phyloP scores from a whole-genome alignment of 192 early-diverging fungal genomes.

The Coemansia aciculifera region DNA sequence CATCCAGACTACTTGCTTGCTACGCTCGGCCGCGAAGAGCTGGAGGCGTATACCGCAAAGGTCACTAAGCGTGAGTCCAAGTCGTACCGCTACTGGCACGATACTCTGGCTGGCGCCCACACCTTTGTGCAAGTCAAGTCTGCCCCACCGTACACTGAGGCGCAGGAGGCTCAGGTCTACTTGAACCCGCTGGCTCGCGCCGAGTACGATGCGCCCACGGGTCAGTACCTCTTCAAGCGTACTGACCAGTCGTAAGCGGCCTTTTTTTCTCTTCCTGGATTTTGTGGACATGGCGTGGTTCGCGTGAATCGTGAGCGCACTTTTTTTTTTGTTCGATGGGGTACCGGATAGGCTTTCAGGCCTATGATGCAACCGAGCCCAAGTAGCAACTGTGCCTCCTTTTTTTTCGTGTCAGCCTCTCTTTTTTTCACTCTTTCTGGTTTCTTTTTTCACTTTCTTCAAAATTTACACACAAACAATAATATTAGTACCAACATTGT shows the following conservation, averaged over 20 bases:
- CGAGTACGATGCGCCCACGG: conserved; percentile 58
- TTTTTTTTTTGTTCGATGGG: not conserved
- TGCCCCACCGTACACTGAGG: conserved; percentile 25
- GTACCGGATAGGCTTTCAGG: not conserved
- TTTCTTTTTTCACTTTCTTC: conserved; percentile 4
- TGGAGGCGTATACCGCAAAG: conserved; percentile 11
- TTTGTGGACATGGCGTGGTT: not conserved
- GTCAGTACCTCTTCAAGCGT: conserved; percentile 46
- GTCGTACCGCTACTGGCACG: conserved; percentile 44
- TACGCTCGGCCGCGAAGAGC: conserved; percentile 12
- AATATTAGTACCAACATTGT: not conserved
- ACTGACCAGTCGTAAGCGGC: conserved; percentile 25
- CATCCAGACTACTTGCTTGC: conserved; percentile 71
- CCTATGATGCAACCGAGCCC: conserved; percentile 4
- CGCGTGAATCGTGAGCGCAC: not conserved
- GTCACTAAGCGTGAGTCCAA: conserved; percentile 5
- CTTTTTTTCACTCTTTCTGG: not conserved
- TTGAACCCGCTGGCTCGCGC: conserved; percentile 38
- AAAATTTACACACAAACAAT: not conserved
- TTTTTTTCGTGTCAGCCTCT: no score
- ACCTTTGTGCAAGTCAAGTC: conserved; percentile 34
- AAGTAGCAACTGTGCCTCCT: not conserved
- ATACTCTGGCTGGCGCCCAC: conserved; percentile 27
- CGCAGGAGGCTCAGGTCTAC: conserved; percentile 26
- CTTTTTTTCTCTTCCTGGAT: not conserved